Base-by-base conservation (phyloP, 495 filamentous ascomycete species). In the Xylaria bambusicola region DNA sequence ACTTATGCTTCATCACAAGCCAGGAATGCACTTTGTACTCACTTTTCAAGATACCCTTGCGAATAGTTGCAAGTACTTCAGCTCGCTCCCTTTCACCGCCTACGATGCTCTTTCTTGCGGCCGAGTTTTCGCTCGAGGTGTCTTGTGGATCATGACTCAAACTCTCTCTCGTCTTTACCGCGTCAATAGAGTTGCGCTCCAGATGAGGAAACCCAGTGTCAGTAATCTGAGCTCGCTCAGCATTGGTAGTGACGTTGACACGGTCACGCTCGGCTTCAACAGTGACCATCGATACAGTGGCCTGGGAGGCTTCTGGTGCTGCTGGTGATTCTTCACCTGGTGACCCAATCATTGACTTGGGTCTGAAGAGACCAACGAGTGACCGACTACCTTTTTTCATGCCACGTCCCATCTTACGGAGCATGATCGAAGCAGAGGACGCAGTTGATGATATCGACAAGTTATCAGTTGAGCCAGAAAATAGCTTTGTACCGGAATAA, bases 361-460 rank as follows among this genome's bases (percentile, higher is more conserved):
- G 94, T 60, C 94, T 82, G 76, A 99, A 99, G 9, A 99, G 78
- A 26, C 94, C 94, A 65, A 96, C 95, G 45, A 99, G 82, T 8
- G 93, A 97, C 31, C 92, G 80, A 21, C 86, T 88, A 17, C 89
- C 87, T 73, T 91, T 93, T 83, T 96, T 99, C 87, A 97, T 88
- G 20, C 95, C 93, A 60, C 91, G 89, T 65, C 94, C 95, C 95
- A 99, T 98, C 80, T 99, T 99, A 27, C 94, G 86, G 67, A 99
- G 93, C 94, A 99, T 99, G 62, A 99, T 88, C 35, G 95, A 98
- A 23, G 94, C 94, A 20, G 94, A 99, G 6, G 95, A 98, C 27
- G 94, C 94, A 17, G 94, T 98, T 12, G 95, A 98, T 4, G 93
- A 97, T 54, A 99, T 92, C 2, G 95, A 98, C 15, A 99, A 72